A percentile compares a stretch with the other conserved stretches of the same genome.
phyloP scores from a whole-genome alignment of 2,329 filamentous ascomycete species.

The Cercospora sp. region DNA sequence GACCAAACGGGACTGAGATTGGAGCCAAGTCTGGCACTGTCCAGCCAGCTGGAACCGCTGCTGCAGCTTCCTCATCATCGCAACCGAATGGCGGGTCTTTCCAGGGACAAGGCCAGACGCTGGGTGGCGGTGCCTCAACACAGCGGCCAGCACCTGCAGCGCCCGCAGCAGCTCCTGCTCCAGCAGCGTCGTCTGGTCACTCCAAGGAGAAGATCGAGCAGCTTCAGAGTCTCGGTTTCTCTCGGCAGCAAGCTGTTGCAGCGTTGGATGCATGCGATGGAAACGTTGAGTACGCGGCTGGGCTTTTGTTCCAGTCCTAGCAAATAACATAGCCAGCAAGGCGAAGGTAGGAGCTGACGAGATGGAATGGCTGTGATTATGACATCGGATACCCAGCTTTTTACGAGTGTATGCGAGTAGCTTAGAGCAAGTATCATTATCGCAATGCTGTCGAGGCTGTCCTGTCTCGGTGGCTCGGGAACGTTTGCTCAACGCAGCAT shows the following conservation, averaged over 20 bases:
- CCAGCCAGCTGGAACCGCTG: constrained; percentile 51
- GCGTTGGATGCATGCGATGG: constrained; percentile 81
- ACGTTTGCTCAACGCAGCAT: not conserved
- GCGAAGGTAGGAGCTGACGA: not conserved
- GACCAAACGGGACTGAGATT: constrained; percentile 85
- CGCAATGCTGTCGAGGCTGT: not conserved
- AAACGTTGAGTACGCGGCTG: constrained; percentile 85
- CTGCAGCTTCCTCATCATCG: constrained; percentile 34
- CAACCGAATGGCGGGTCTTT: constrained; percentile 28
- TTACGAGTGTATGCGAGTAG: constrained; percentile 9
- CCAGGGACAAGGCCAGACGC: constrained; percentile 37
- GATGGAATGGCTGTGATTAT: not conserved
- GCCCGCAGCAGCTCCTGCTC: constrained; percentile 21
- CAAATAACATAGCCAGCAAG: too few relatives aligned
- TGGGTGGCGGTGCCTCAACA: constrained; percentile 27
- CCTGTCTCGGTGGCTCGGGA: not conserved
- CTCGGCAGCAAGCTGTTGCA: constrained; percentile 71
- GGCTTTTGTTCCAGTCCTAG: constrained; percentile 61
- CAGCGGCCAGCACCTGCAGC: constrained; percentile 23
- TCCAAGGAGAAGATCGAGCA: constrained; percentile 70
- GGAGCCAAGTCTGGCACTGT: constrained; percentile 80
- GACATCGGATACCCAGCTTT: constrained; percentile 9
- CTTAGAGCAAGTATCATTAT: constrained; percentile 11
- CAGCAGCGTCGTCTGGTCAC: constrained; percentile 36
- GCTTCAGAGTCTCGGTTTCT: constrained; percentile 75